These are phyloP conservation scores for Adiantum capillusveneris DNA, from an alignment of 75 land plant genomes.

Conservation along the genomic window DNA sequence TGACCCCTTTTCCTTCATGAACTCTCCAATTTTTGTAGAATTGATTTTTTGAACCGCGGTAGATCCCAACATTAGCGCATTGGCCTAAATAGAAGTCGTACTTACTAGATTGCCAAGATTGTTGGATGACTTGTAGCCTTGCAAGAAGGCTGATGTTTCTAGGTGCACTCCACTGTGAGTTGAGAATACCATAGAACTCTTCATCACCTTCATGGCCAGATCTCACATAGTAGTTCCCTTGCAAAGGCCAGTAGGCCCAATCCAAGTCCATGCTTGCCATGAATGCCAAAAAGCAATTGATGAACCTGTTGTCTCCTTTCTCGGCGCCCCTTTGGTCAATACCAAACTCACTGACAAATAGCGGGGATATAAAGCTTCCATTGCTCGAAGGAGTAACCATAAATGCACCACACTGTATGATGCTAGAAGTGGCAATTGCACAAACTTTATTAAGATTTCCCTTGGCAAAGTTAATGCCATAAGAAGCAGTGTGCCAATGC, in stretches of 20 bases:
- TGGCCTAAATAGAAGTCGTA: too few relatives aligned
- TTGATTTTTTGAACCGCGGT: too few relatives aligned
- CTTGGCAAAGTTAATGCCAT: conserved; percentile 34
- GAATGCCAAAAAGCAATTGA: conserved; percentile 29
- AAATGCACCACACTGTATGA: neutral
- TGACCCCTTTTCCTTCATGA: too few relatives aligned
- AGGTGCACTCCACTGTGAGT: conserved; percentile 37
- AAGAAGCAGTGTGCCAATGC: conserved; percentile 70
- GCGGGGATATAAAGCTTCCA: conserved; percentile 8
- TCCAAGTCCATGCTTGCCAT: conserved; percentile 38
- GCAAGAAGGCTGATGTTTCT: conserved; percentile 42
- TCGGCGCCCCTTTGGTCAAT: conserved; percentile 25
- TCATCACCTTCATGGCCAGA: conserved; percentile 19
- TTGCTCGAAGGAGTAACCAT: too few relatives aligned
- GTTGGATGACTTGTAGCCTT: conserved; percentile 39
- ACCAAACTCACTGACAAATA: conserved; percentile 47
- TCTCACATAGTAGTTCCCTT: conserved; percentile 46
- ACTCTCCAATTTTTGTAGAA: too few relatives aligned
- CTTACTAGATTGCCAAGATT: conserved; percentile 46
- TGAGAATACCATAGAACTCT: conserved; percentile 59
- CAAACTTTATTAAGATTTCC: conserved; percentile 65
- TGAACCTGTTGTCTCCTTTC: conserved; percentile 18
- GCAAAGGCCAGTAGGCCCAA: conserved; percentile 52
- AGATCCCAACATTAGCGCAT: too few relatives aligned
- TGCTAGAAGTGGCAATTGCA: conserved; percentile 13